Evolutionary conservation across 768 basidiomycete species (phyloP).

Genomic region (Kwoniella dendrophila): DNA sequence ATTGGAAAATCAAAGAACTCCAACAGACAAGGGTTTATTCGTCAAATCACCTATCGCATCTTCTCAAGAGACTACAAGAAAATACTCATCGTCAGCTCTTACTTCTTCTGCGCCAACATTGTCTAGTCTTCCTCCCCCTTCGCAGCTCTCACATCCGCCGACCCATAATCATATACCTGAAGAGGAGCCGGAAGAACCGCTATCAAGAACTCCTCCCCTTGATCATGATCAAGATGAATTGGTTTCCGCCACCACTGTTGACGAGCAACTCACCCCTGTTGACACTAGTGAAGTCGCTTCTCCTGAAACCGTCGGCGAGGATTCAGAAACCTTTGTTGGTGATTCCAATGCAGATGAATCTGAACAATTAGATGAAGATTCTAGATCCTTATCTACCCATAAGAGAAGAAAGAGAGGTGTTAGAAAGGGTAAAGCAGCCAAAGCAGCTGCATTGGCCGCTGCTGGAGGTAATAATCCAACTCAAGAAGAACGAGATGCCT

Average conservation of each 20-base stretch:
- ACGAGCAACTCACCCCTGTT: slow-evolving; percentile 39
- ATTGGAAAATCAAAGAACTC: slow-evolving; percentile 21
- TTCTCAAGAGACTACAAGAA: slow-evolving; percentile 31
- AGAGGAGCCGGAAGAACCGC: neutral
- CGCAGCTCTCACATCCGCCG: slow-evolving; percentile 1
- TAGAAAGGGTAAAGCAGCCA: slow-evolving; percentile 70
- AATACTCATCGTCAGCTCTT: slow-evolving; percentile 43
- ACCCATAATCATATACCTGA: slow-evolving; percentile 7
- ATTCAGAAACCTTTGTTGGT: slow-evolving; percentile 2
- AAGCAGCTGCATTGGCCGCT: slow-evolving; percentile 50
- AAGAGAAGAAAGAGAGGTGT: slow-evolving; percentile 83
- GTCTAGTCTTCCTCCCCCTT: slow-evolving; percentile 29
- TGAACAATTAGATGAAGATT: slow-evolving; percentile 48
- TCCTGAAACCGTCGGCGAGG: slow-evolving; percentile 27
- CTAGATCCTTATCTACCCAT: slow-evolving; percentile 70
- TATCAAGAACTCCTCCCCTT: slow-evolving; percentile 36
- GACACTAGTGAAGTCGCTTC: slow-evolving; percentile 28
- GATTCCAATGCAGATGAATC: slow-evolving; percentile 13
- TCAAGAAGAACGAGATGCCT: slow-evolving; percentile 45
- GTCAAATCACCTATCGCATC: slow-evolving; percentile 35
- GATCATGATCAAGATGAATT: slow-evolving; percentile 35
- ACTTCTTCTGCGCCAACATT: slow-evolving; percentile 35
- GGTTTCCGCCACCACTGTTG: slow-evolving; percentile 39
- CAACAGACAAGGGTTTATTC: slow-evolving; percentile 32
- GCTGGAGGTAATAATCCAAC: slow-evolving; percentile 60